phyloP scores from a whole-genome alignment of 805 yeast genomes.

The Ogataea polymorpha region DNA sequence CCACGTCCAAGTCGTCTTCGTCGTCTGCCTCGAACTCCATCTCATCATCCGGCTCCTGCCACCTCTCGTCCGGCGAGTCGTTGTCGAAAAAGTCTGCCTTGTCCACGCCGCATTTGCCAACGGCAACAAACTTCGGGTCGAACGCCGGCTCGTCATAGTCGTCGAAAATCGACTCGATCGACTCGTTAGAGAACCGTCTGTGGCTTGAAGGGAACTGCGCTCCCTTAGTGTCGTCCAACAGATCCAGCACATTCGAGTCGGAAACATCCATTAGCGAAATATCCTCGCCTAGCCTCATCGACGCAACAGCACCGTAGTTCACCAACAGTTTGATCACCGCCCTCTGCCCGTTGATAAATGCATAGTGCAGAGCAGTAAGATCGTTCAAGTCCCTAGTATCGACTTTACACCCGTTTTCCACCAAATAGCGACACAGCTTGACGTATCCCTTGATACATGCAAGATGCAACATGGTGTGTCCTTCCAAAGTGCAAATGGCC shows the following conservation, averaged over 20 bases:
- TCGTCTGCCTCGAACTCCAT: constrained; percentile 22
- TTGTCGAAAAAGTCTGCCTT: constrained; percentile 19
- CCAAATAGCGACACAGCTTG: constrained; percentile 57
- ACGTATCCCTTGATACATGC: constrained; percentile 75
- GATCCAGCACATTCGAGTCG: constrained; percentile 37
- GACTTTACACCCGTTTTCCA: constrained; percentile 61
- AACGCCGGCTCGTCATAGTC: constrained; percentile 20
- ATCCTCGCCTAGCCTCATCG: constrained; percentile 51
- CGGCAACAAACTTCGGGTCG: constrained; percentile 20
- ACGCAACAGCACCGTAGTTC: constrained; percentile 60
- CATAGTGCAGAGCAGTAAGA: constrained; percentile 83
- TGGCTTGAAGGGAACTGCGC: neutral
- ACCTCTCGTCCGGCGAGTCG: constrained; percentile 6
- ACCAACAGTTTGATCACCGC: constrained; percentile 59
- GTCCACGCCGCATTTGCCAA: constrained; percentile 19
- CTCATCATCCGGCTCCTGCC: constrained; percentile 7
- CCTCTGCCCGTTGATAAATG: constrained; percentile 71
- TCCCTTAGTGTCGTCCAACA: constrained; percentile 22
- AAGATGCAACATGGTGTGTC: constrained; percentile 85
- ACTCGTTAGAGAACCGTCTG: constrained; percentile 29
- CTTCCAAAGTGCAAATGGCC: constrained; percentile 76
- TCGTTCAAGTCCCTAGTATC: constrained; percentile 79
- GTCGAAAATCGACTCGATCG: constrained; percentile 26
- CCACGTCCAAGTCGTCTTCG: constrained; percentile 17
- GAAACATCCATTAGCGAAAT: constrained; percentile 40